phyloP scores from a whole-genome alignment of 2,329 filamentous ascomycete species.

The Colletotrichum horii region DNA sequence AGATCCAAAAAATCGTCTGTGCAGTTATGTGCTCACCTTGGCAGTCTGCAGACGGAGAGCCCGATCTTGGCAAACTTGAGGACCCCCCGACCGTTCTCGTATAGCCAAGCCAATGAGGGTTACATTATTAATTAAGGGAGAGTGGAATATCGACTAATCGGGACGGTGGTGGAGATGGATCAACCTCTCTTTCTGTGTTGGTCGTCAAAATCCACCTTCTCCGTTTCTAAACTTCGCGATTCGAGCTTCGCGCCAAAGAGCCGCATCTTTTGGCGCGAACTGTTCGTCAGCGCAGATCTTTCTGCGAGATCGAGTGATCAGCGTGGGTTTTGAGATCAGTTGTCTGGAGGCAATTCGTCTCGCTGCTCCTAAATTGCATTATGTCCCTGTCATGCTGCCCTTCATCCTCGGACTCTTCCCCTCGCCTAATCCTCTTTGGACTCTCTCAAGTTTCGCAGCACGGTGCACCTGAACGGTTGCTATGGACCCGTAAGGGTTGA shows the following conservation, averaged over 20 bases:
- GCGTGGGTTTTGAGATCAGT: background rate
- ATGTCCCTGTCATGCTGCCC: too few relatives aligned
- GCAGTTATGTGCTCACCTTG: background rate
- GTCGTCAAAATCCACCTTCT: background rate
- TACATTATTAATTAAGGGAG: background rate
- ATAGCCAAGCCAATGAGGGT: background rate
- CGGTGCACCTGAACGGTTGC: background rate
- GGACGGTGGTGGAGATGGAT: fast-evolving
- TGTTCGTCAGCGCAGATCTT: background rate
- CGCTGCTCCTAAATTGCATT: background rate
- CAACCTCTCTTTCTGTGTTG: background rate
- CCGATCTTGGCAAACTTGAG: background rate
- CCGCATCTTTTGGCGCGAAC: background rate
- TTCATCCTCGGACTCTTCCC: background rate
- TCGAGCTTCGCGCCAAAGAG: background rate
- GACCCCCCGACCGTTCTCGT: background rate
- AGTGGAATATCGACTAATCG: background rate
- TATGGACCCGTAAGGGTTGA: constrained; percentile 2
- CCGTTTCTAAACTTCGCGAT: background rate
- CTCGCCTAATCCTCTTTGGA: background rate
- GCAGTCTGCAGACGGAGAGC: background rate
- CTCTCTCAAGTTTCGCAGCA: background rate
- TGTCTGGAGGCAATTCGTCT: fast-evolving
- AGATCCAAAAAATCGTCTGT: background rate
- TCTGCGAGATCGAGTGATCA: background rate